phyloP scores from a whole-genome alignment of 177 flowering plant genomes.

The Vitis hybrid region DNA sequence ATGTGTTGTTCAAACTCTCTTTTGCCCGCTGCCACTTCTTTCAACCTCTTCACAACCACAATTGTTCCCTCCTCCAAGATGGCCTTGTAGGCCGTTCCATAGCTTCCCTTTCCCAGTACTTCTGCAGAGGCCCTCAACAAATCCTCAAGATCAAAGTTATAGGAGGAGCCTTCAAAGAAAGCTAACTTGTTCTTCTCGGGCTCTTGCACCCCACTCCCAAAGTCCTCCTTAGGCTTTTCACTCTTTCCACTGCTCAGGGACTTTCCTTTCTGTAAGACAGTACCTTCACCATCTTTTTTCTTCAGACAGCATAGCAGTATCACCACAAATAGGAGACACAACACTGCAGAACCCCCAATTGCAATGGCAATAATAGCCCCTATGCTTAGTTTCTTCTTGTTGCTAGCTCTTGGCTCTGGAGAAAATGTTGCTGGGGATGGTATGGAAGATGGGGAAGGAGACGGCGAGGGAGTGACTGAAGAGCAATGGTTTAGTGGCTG shows the following conservation, averaged over 20 bases:
- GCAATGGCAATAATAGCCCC: slow-evolving; percentile 67
- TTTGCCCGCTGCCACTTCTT: slow-evolving; percentile 36
- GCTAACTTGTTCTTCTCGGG: slow-evolving; percentile 56
- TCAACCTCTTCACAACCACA: slow-evolving; percentile 59
- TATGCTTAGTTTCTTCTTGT: slow-evolving; percentile 43
- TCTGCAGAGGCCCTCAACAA: slow-evolving; percentile 59
- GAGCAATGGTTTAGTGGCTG: slow-evolving; percentile 59
- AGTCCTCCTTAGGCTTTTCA: slow-evolving; percentile 64
- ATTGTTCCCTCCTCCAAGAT: slow-evolving; percentile 50
- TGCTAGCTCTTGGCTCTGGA: slow-evolving; percentile 13
- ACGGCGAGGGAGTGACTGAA: slow-evolving; percentile 35
- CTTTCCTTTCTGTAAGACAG: slow-evolving; percentile 35
- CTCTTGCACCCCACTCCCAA: slow-evolving; percentile 65
- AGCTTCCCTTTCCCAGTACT: slow-evolving; percentile 61
- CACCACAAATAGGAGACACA: slow-evolving; percentile 36
- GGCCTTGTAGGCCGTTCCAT: slow-evolving; percentile 59
- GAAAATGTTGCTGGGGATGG: slow-evolving; percentile 32
- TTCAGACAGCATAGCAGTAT: slow-evolving; percentile 46
- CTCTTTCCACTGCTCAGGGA: slow-evolving; percentile 37
- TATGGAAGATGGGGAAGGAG: slow-evolving; percentile 36
- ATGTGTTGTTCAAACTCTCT: slow-evolving; percentile 37
- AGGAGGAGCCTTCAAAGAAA: slow-evolving; percentile 46
- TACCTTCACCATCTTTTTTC: slow-evolving; percentile 33
- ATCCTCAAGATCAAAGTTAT: slow-evolving; percentile 58
- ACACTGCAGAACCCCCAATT: slow-evolving; percentile 43